Evolutionary conservation across 169 alveolate species (phyloP), one percentile per base, ranked within the genome.

Genomic region (Eimeria necatrix): DNA sequence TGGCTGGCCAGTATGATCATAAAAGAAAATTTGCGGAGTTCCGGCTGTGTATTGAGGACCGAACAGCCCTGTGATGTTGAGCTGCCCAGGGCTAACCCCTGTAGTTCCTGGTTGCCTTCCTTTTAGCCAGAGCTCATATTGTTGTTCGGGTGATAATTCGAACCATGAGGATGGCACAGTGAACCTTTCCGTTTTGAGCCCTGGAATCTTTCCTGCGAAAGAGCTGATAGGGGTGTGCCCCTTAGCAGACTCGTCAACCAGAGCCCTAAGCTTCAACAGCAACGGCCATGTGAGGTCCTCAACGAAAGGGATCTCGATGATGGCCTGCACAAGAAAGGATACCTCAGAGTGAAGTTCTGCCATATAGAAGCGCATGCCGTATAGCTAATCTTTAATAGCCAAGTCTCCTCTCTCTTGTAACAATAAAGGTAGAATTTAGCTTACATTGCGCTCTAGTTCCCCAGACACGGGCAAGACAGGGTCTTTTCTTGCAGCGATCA

Each of bases 31-130:
- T 46, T 78, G 80, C 32, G 80, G 76, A 60, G 22, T 7, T 32
- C 81, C 70, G 60, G 93, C 80, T 12, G 93, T 61, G 81, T 59
- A 60, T 61, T 73, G 81, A 18, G 93, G 93, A 52, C 93, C 81
- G 49, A 85, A 85, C 4, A 85, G 81, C 22, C 81, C 51, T 20
- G 93, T 59, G 41, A 61, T 10, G 22, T 85, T 85, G 22, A 85
- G 49, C 81, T 85, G 81, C 32, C 93, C 81, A n/a, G 76, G 93
- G n/a, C 61, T 41, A 5, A 81, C 74, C 5, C 93, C 93, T 6
- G 93, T 60, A 46, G 78, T 60, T 41, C 93, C 93, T 3, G 61
- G 93, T 46, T 60, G 93, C 61, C 64, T 7, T 24, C 93, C 93
- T 18, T 48, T 59, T 8, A 61, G 60, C 93, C 93, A 85, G 12